Percentiles rank a stretch among this genome's conserved stretches.
phyloP scores from a whole-genome alignment of 805 yeast genomes.

The Teunomyces panamensis region DNA sequence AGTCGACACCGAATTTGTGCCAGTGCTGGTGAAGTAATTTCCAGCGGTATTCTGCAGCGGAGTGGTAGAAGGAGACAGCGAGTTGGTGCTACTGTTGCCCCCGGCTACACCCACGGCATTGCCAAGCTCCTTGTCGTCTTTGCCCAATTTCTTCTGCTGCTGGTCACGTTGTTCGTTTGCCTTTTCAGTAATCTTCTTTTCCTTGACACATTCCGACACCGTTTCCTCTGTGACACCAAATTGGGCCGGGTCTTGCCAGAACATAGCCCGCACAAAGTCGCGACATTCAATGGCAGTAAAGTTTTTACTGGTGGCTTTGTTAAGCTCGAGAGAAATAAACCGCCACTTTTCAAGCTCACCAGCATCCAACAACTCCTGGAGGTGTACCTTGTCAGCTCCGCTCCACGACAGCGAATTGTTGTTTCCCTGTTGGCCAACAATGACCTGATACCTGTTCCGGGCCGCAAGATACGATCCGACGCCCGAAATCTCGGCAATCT shows the following conservation, averaged over 20 bases:
- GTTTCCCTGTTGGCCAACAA: conserved; percentile 77
- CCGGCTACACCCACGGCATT: neutral
- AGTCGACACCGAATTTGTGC: neutral
- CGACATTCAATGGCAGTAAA: conserved; percentile 55
- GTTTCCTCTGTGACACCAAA: conserved; percentile 57
- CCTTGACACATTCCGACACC: conserved; percentile 36
- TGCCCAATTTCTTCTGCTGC: conserved; percentile 10
- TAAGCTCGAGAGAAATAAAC: conserved; percentile 59
- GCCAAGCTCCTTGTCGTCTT: conserved; percentile 2
- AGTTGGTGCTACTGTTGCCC: conserved; percentile 1
- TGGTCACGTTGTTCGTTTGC: conserved; percentile 20
- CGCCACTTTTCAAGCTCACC: conserved; percentile 72
- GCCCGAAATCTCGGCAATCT: conserved; percentile 62
- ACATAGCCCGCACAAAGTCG: conserved; percentile 49
- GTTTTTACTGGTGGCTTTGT: conserved; percentile 49
- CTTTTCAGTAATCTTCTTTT: conserved; percentile 34
- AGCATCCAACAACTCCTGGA: conserved; percentile 57
- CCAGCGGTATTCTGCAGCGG: neutral
- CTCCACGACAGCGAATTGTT: conserved; percentile 68
- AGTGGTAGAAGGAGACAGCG: neutral
- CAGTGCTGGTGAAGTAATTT: conserved; percentile 4
- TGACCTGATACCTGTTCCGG: conserved; percentile 72
- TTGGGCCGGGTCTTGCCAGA: conserved; percentile 50
- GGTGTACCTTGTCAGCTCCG: conserved; percentile 47
- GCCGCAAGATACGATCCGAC: conserved; percentile 72